Percentiles rank a stretch among this genome's conserved stretches.
Conservation (phyloP, 495 filamentous ascomycete genomes). For the Penicillium mononematosum region DNA sequence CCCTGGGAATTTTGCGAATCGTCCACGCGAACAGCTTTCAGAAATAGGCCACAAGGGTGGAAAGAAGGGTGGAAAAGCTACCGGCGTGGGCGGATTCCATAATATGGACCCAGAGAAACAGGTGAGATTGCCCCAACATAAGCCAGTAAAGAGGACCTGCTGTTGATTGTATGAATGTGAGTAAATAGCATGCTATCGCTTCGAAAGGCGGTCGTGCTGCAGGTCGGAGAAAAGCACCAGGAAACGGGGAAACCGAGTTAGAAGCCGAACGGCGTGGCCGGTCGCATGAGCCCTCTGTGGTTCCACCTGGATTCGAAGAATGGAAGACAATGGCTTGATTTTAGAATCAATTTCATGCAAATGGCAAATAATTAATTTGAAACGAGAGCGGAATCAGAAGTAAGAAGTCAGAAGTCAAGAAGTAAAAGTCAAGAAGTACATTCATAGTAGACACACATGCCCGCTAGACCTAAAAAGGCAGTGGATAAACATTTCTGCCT, state of each 20-base stretch:
- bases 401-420: neutral
- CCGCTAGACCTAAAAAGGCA: conserved; percentile 26
- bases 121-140: conserved; percentile 27
- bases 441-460: neutral
- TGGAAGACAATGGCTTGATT: conserved; percentile 22
- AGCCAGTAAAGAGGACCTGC: neutral
- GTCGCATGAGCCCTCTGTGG: conserved; percentile 20
- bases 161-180: neutral
- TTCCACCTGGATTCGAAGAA: conserved; percentile 28
- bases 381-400: neutral
- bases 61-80: conserved; percentile 36
- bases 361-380: neutral
- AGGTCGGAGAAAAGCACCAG: conserved; percentile 14
- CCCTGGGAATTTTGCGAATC: conserved; percentile 55
- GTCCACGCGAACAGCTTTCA: conserved; percentile 7
- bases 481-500: conserved; percentile 30
- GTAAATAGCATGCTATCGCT: conserved; percentile 44
- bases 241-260: conserved; percentile 10
- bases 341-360: neutral
- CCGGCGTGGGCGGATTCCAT: conserved; percentile 30
- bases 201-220: conserved; percentile 52
- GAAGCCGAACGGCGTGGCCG: conserved; percentile 8
- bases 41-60: conserved; percentile 33
- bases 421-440: neutral
- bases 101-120: conserved; percentile 48